These are phyloP conservation scores for Bodo saltans DNA, from an alignment of 78 protist genomes.

Conservation along the genomic window DNA sequence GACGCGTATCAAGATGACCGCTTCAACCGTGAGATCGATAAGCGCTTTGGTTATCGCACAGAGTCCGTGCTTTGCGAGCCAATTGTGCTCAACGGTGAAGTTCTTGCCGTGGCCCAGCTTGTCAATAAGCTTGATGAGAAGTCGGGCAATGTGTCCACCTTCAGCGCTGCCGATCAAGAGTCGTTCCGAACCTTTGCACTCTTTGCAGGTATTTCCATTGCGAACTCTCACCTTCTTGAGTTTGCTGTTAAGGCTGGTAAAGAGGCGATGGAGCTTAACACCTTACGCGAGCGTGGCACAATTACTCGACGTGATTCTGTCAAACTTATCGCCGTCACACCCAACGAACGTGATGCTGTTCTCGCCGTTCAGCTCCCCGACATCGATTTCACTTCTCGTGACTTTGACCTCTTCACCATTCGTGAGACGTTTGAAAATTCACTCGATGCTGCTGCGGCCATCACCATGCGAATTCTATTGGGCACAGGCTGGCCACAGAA, in stretches of 20 bases:
- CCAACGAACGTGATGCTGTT: background rate
- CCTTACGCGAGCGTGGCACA: background rate
- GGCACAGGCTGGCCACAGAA: background rate
- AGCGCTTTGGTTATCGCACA: background rate
- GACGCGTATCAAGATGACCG: conserved; percentile 25
- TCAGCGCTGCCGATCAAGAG: background rate
- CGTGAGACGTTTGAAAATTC: background rate
- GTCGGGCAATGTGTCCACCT: background rate
- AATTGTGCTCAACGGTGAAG: background rate
- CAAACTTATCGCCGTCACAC: background rate
- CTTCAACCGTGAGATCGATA: conserved; percentile 15
- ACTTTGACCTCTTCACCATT: background rate
- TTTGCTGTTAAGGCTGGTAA: conserved; percentile 16
- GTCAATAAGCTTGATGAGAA: conserved; percentile 11
- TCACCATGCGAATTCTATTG: background rate
- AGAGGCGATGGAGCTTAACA: conserved; percentile 10
- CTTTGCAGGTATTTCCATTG: conserved; percentile 8
- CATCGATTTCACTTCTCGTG: background rate
- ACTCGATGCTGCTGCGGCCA: background rate
- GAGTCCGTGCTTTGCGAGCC: conserved; percentile 29
- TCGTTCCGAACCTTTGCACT: background rate
- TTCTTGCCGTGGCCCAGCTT: conserved; percentile 44
- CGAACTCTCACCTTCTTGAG: background rate
- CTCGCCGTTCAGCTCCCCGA: background rate
- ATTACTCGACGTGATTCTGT: too few relatives aligned